phyloP scores from a whole-genome alignment of 108 stramenopile species.

The Cylindrotheca fusiformis region DNA sequence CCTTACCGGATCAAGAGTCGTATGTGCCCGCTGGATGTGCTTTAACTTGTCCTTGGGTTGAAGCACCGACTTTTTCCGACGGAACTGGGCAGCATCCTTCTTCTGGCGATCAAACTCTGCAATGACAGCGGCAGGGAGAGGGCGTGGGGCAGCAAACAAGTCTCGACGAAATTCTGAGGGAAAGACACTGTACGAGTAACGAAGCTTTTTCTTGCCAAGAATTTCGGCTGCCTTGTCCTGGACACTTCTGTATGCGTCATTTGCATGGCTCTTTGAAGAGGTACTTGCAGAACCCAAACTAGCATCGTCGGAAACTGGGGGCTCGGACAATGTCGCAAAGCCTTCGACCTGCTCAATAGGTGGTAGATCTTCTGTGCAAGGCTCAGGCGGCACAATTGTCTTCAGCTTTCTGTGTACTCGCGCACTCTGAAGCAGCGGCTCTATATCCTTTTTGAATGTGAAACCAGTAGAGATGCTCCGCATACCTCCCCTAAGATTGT shows the following conservation, averaged over 20 bases:
- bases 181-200: slow-evolving; percentile 68
- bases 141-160: slow-evolving; percentile 66
- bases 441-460: slow-evolving; percentile 29
- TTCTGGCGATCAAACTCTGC: slow-evolving; percentile 85
- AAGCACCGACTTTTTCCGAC: slow-evolving; percentile 20
- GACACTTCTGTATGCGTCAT: slow-evolving; percentile 33
- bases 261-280: slow-evolving; percentile 27
- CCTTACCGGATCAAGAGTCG: slow-evolving; percentile 36
- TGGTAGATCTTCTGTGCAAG: slow-evolving; percentile 32
- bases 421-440: slow-evolving; percentile 69
- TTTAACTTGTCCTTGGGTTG: slow-evolving; percentile 16
- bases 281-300: slow-evolving; percentile 46
- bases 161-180: slow-evolving; percentile 61
- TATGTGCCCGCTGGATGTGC: slow-evolving; percentile 35
- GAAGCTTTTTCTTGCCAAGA: slow-evolving; percentile 34
- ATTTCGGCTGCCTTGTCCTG: slow-evolving; percentile 52
- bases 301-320: slow-evolving; percentile 28
- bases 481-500: slow-evolving; percentile 3
- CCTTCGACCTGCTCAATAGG: slow-evolving; percentile 34
- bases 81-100: slow-evolving; percentile 49
- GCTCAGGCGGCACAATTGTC: slow-evolving; percentile 67
- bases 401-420: slow-evolving; percentile 77
- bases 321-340: slow-evolving; percentile 9
- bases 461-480: not conserved
- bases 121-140: slow-evolving; percentile 76